phyloP scores from a whole-genome alignment of 2,329 filamentous ascomycete species.

The Sporothrix schenckii region DNA sequence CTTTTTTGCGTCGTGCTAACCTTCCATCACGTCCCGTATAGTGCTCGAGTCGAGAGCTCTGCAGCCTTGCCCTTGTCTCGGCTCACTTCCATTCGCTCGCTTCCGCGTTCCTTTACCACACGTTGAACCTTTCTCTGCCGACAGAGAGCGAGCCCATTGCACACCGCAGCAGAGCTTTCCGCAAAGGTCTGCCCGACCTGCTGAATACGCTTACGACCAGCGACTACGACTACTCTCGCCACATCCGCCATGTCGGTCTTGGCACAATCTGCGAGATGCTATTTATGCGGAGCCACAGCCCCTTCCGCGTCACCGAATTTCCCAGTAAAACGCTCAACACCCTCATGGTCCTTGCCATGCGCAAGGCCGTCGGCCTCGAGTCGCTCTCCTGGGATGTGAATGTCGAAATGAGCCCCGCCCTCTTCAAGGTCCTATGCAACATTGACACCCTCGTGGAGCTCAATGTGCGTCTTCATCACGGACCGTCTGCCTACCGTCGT shows the following conservation, averaged over 20 bases:
- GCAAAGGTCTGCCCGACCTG: background rate
- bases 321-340: constrained; percentile 68
- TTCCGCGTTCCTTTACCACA: background rate
- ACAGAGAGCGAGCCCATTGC: background rate
- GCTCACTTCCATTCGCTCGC: background rate
- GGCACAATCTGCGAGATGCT: background rate
- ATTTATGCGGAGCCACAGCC: constrained; percentile 40
- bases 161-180: background rate
- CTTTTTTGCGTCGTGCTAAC: background rate
- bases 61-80: background rate
- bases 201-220: constrained; percentile 3
- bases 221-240: constrained; percentile 2
- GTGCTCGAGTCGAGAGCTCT: background rate
- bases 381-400: constrained; percentile 66
- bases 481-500: constrained; percentile 56
- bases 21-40: background rate
- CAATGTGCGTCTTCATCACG: constrained; percentile 62
- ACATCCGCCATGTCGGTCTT: background rate
- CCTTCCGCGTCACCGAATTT: constrained; percentile 58
- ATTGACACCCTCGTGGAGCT: constrained; percentile 57
- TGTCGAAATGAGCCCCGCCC: constrained; percentile 61
- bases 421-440: constrained; percentile 60
- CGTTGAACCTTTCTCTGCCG: background rate
- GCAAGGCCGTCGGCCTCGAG: constrained; percentile 59
- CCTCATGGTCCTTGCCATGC: constrained; percentile 59